These are phyloP conservation scores for Solioccasus polychromus DNA, from an alignment of 768 basidiomycete species.

Conservation along the genomic window DNA sequence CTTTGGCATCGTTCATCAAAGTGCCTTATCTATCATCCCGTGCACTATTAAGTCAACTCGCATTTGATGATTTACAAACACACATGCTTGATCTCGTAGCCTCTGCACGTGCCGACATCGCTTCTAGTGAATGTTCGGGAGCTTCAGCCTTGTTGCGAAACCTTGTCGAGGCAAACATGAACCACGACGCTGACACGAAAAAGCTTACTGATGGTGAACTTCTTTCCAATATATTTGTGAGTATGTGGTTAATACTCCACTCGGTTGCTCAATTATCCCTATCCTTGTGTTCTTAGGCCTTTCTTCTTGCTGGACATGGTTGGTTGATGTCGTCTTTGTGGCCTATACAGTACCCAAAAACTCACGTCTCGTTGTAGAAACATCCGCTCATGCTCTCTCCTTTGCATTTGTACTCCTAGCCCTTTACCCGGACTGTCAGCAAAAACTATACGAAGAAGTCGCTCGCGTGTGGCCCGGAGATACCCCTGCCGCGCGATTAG, in stretches of 20 bases:
- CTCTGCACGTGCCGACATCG: constrained; percentile 35
- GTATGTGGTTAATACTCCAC: constrained; percentile 8
- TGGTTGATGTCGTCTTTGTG: not conserved
- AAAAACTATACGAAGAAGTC: constrained; percentile 43
- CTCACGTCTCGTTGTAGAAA: constrained; percentile 36
- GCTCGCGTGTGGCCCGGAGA: constrained; percentile 39
- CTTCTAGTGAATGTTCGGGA: constrained; percentile 22
- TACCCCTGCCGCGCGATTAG: constrained; percentile 20
- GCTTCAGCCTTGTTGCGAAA: constrained; percentile 38
- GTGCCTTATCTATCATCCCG: constrained; percentile 37
- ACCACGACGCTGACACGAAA: constrained; percentile 27
- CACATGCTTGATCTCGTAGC: constrained; percentile 44
- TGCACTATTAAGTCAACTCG: constrained; percentile 25
- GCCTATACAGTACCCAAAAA: not conserved
- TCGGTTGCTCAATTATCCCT: not conserved
- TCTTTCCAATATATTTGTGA: constrained; percentile 47
- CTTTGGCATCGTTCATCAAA: constrained; percentile 17
- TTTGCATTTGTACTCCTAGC: constrained; percentile 46
- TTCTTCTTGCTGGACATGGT: constrained; percentile 52
- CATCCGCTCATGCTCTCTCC: constrained; percentile 43
- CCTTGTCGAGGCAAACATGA: constrained; percentile 48
- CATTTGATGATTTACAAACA: constrained; percentile 36
- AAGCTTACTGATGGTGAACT: constrained; percentile 44
- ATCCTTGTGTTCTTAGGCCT: constrained; percentile 29
- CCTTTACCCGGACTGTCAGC: constrained; percentile 48